Conservation (phyloP, 1,284 basidiomycete genomes). For the Rhodotorula sp. region DNA sequence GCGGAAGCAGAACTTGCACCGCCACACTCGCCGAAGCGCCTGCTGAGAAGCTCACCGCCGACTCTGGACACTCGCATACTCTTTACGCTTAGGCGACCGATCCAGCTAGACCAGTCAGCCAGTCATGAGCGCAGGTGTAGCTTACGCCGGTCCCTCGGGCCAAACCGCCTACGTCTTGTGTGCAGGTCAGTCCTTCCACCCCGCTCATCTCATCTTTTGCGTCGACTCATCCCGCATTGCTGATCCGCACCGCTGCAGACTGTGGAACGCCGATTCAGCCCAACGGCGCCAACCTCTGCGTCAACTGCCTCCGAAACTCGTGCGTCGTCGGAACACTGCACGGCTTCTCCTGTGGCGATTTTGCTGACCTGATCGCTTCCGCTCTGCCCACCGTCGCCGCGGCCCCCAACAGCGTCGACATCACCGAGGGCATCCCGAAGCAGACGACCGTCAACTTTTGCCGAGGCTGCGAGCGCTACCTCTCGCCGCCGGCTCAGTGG, state of each 20-base stretch:
- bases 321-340: constrained; percentile 48
- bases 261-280: constrained; percentile 86
- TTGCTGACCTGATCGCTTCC: constrained; percentile 3
- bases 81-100: neutral
- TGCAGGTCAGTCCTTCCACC: constrained; percentile 23
- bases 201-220: neutral
- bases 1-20: no score
- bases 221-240: neutral
- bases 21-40: no score
- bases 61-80: no score
- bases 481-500: constrained; percentile 89
- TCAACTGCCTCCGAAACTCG: constrained; percentile 85
- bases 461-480: constrained; percentile 92
- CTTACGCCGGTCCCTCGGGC: constrained; percentile 30
- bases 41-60: neutral
- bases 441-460: constrained; percentile 94
- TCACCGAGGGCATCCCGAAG: constrained; percentile 97
- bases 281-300: constrained; percentile 93
- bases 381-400: constrained; percentile 8
- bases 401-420: constrained; percentile 69
- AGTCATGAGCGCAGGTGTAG: constrained; percentile 32
- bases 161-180: constrained; percentile 39
- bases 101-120: neutral
- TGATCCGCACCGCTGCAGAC: constrained; percentile 37
- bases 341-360: neutral